Conservation (phyloP, 306 rosid species). For the Begonia peltatifolia region DNA sequence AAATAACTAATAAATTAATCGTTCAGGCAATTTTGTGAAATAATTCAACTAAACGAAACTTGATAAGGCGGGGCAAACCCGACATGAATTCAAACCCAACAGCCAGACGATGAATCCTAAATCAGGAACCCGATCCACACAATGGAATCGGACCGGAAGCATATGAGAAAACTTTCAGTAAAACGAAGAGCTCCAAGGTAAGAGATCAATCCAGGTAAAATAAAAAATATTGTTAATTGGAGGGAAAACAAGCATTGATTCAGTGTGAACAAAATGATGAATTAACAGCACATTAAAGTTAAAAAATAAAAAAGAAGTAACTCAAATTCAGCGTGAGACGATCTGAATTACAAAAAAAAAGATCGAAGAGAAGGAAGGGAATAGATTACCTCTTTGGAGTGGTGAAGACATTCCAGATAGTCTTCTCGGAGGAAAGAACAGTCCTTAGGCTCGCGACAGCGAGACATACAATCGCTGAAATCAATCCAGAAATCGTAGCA, state of each 20-base stretch:
- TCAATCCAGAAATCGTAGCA: constrained; percentile 99
- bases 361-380: background rate
- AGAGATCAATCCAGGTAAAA: background rate
- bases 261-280: background rate
- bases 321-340: background rate
- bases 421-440: constrained; percentile 94
- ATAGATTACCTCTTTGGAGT: constrained; percentile 71
- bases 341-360: background rate
- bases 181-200: background rate
- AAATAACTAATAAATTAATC: no score
- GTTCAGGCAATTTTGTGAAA: no score
- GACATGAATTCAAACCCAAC: no score
- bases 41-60: no score
- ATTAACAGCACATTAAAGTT: background rate
- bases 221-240: background rate
- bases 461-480: constrained; percentile 96
- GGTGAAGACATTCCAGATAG: constrained; percentile 96
- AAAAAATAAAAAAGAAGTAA: background rate
- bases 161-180: no score
- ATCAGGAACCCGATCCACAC: no score
- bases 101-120: no score
- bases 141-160: no score
- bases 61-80: no score
- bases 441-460: constrained; percentile 89
- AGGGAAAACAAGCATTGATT: background rate